Evolutionary conservation across 345 rosid genomes (phyloP).

Genomic region (Pseudoturritis turrita): DNA sequence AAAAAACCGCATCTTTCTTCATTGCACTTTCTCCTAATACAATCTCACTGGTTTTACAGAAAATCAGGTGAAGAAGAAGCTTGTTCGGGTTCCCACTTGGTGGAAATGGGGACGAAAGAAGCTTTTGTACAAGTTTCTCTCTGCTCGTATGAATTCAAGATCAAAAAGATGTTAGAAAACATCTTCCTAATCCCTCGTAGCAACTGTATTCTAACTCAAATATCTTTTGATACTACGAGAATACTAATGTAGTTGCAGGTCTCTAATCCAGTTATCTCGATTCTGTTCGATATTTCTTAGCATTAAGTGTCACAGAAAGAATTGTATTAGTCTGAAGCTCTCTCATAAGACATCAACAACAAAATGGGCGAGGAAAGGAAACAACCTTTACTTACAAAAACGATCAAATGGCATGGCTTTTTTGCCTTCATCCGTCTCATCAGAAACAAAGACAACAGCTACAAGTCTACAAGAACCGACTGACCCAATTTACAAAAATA

Average conservation of each 20-base stretch:
- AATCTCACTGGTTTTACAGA: constrained; percentile 35
- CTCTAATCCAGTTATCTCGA: not conserved
- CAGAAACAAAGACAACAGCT: not conserved
- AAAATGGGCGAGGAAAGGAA: not conserved
- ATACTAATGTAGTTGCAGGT: not conserved
- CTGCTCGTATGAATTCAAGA: constrained; percentile 38
- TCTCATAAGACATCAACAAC: not conserved
- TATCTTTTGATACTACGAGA: constrained; percentile 1
- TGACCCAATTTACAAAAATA: not conserved
- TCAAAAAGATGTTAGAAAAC: constrained; percentile 18
- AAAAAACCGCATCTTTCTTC: not conserved
- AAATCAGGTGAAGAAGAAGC: constrained; percentile 47
- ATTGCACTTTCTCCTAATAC: not conserved
- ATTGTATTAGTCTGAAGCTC: not conserved
- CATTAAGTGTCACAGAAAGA: not conserved
- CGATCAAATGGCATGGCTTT: not conserved
- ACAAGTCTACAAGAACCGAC: not conserved
- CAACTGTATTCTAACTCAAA: not conserved
- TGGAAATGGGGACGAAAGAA: constrained; percentile 82
- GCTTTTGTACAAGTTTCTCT: constrained; percentile 49
- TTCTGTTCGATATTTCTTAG: not conserved
- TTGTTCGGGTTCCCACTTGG: constrained; percentile 46
- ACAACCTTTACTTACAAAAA: not conserved
- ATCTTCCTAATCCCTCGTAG: constrained; percentile 12
- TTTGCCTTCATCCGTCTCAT: not conserved